Evolutionary conservation across 495 filamentous ascomycete genomes (phyloP).

Genomic region (Tuber magnatum): DNA sequence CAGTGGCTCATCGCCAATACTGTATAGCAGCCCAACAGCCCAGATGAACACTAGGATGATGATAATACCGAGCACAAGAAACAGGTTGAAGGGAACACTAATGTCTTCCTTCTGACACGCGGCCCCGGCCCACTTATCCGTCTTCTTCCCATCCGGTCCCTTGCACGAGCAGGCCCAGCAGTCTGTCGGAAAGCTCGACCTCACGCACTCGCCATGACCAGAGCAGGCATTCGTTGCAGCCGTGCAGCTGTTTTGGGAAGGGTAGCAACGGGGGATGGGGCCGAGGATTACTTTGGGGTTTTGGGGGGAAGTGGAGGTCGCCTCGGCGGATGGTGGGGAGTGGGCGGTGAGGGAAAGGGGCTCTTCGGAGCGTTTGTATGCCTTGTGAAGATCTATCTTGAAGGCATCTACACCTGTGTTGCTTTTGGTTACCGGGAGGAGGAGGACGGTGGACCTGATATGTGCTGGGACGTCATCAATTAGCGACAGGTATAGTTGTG

Average conservation of each 20-base stretch:
- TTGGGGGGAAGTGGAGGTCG: slow-evolving; percentile 6
- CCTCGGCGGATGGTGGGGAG: slow-evolving; percentile 6
- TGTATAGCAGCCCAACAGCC: slow-evolving; percentile 67
- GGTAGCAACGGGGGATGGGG: slow-evolving; percentile 56
- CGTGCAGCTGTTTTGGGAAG: slow-evolving; percentile 54
- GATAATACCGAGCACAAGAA: slow-evolving; percentile 61
- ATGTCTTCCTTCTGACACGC: slow-evolving; percentile 91
- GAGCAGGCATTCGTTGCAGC: slow-evolving; percentile 63
- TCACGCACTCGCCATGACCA: slow-evolving; percentile 63
- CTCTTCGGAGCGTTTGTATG: slow-evolving; percentile 23
- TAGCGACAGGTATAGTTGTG: slow-evolving; percentile 27
- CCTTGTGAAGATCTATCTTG: slow-evolving; percentile 5
- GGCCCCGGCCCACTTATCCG: slow-evolving; percentile 65
- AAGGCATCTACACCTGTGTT: slow-evolving; percentile 7
- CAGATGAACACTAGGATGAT: slow-evolving; percentile 55
- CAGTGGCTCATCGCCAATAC: slow-evolving; percentile 68
- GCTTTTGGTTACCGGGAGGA: slow-evolving; percentile 25
- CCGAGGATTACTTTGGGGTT: slow-evolving; percentile 17
- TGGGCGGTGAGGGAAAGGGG: slow-evolving; percentile 26
- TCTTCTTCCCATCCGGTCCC: slow-evolving; percentile 47
- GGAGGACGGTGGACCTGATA: slow-evolving; percentile 31
- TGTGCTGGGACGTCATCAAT: slow-evolving; percentile 22
- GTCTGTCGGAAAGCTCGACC: slow-evolving; percentile 42
- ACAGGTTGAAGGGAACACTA: slow-evolving; percentile 76
- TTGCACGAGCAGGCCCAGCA: slow-evolving; percentile 76